A percentile compares a stretch with the other conserved stretches of the same genome.
phyloP scores from a whole-genome alignment of 768 basidiomycete genomes.

The Xerocomus brunneocitrinus region DNA sequence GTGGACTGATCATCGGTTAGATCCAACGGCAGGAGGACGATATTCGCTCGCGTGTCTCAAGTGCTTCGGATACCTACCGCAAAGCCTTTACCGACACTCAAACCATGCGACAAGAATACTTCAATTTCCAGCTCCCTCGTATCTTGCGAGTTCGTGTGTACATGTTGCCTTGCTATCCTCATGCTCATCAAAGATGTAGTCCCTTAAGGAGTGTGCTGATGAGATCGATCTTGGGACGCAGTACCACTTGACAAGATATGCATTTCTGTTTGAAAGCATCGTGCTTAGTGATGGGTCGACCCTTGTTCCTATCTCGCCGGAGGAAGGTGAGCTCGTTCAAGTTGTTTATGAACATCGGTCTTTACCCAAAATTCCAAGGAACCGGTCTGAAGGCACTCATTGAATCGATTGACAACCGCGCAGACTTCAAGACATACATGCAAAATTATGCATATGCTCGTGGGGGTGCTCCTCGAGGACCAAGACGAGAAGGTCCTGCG shows the following conservation, averaged over 20 bases:
- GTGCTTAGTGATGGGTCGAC: conserved; percentile 86
- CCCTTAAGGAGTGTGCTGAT: conserved; percentile 91
- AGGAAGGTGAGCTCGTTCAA: conserved; percentile 51
- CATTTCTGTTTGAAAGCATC: conserved; percentile 89
- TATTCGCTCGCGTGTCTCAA: conserved; percentile 78
- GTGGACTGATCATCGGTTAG: conserved; percentile 32
- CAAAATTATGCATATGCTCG: conserved; percentile 94
- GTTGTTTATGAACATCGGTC: background rate
- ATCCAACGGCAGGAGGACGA: conserved; percentile 95
- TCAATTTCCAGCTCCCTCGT: conserved; percentile 93
- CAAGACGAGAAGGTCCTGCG: conserved; percentile 79
- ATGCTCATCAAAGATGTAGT: conserved; percentile 38
- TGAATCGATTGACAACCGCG: conserved; percentile 89
- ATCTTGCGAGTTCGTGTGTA: conserved; percentile 76
- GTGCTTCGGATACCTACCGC: conserved; percentile 81
- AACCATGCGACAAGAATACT: conserved; percentile 91
- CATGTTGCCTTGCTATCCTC: background rate
- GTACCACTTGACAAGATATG: conserved; percentile 93
- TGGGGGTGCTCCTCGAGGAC: conserved; percentile 61
- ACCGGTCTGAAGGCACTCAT: conserved; percentile 81
- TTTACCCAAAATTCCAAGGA: conserved; percentile 30
- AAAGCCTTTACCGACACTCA: conserved; percentile 90
- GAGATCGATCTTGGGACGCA: conserved; percentile 98
- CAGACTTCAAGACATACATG: conserved; percentile 96
- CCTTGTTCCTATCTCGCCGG: conserved; percentile 64